Evolutionary conservation across 371 early-diverging fungal species (phyloP).

Genomic region (Rhizopus microsporus): DNA sequence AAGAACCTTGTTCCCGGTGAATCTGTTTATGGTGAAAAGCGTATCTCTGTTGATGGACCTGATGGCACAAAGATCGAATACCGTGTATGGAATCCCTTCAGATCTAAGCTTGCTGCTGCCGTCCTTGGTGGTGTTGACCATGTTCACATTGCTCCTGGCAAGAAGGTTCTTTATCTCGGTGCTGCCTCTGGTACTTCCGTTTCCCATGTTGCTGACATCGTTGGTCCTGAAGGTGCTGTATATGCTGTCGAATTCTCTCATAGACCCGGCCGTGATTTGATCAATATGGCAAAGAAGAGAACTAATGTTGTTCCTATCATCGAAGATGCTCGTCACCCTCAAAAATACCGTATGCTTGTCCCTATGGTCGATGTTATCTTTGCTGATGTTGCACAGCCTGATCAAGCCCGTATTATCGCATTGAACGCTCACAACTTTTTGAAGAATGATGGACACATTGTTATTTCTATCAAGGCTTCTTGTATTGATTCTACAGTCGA

Average conservation of each 20-base stretch:
- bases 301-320: slow-evolving; percentile 99
- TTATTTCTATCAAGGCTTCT: slow-evolving; percentile 99
- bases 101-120: slow-evolving; percentile 99
- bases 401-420: slow-evolving; percentile 99
- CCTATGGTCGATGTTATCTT: slow-evolving; percentile 99
- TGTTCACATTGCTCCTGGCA: slow-evolving; percentile 96
- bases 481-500: slow-evolving; percentile 99
- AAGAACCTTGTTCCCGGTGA: slow-evolving; percentile 99
- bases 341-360: slow-evolving; percentile 99
- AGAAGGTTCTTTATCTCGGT: slow-evolving; percentile 99
- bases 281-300: slow-evolving; percentile 99
- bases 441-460: slow-evolving; percentile 97
- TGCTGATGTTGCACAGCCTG: slow-evolving; percentile 99
- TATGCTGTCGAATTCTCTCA: slow-evolving; percentile 99
- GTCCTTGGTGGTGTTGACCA: slow-evolving; percentile 99
- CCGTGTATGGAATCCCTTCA: slow-evolving; percentile 99
- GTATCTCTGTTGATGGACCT: slow-evolving; percentile 93
- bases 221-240: slow-evolving; percentile 98
- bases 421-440: slow-evolving; percentile 99
- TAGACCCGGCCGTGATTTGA: slow-evolving; percentile 99
- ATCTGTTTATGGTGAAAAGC: slow-evolving; percentile 99
- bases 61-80: slow-evolving; percentile 99
- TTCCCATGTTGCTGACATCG: slow-evolving; percentile 99
- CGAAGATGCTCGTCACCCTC: slow-evolving; percentile 99
- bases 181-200: slow-evolving; percentile 99